Evolutionary conservation across 2,329 filamentous ascomycete species (phyloP).

Genomic region (Bretziella fagacearum): DNA sequence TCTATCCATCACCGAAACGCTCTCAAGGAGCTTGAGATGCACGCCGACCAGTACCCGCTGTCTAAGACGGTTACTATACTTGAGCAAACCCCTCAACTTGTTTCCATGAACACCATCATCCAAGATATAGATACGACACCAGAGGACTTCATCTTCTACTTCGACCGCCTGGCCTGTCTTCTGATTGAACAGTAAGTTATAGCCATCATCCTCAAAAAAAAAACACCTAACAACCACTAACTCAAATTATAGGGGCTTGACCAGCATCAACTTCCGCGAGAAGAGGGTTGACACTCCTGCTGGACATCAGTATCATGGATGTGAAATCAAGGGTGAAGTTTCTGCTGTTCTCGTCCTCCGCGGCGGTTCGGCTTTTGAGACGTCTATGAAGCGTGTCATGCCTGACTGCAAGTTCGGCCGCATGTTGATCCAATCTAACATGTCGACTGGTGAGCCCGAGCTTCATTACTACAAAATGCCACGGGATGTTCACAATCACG

Average conservation of each 20-base stretch:
- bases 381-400: slow-evolving; percentile 73
- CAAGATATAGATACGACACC: slow-evolving; percentile 60
- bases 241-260: slow-evolving; percentile 44
- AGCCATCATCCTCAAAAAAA: neutral
- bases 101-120: slow-evolving; percentile 79
- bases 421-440: slow-evolving; percentile 77
- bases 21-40: slow-evolving; percentile 56
- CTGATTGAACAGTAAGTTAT: slow-evolving; percentile 54
- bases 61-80: slow-evolving; percentile 60
- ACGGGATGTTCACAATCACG: slow-evolving; percentile 52
- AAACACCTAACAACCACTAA: neutral
- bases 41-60: slow-evolving; percentile 53
- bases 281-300: slow-evolving; percentile 53
- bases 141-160: slow-evolving; percentile 96
- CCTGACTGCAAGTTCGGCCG: slow-evolving; percentile 84
- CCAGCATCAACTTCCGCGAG: slow-evolving; percentile 54
- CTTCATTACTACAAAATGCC: slow-evolving; percentile 77
- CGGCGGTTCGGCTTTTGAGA: slow-evolving; percentile 76
- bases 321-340: slow-evolving; percentile 53
- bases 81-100: slow-evolving; percentile 60
- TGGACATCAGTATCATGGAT: slow-evolving; percentile 51
- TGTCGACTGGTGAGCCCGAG: slow-evolving; percentile 74
- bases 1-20: slow-evolving; percentile 68
- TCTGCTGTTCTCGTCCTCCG: slow-evolving; percentile 80
- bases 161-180: slow-evolving; percentile 72